Base-by-base conservation (phyloP, 345 rosid genomes). In the Salix suchowensis region DNA sequence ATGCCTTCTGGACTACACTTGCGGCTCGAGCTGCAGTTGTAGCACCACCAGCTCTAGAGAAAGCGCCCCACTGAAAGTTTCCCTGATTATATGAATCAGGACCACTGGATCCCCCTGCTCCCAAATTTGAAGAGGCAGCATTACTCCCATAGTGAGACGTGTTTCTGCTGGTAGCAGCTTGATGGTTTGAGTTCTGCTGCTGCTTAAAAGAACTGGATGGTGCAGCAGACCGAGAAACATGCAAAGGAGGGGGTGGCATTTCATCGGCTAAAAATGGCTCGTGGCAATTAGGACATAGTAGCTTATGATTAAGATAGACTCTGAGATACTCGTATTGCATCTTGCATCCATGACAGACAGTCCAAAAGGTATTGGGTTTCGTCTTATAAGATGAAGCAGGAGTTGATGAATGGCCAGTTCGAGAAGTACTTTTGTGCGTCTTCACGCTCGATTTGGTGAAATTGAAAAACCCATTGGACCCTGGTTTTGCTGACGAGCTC, bases 1-100 rank as follows among this genome's bases (percentile, higher is more conserved):
- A 84, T 55, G 88, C 86, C 74, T 84, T 86, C 72, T 86, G 92
- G 77, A 88, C 94, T 76, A 87, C 82, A 68, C 60, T 84, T 36
- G 89, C 90, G 70, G 94, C 90, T 74, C 86, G 89, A 76, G 88
- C 88, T 19, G 88, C 88, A 39, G 80, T 50, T 74, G 87, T 58
- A 37, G 87, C 60, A 72, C 85, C 84, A 32, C 88, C 84, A 16
- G 88, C 65, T 77, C 78, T 79, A 36, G 91, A 86, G 81, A 85
- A 91, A 64, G 85, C 75, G 79, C 86, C 82, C 87, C 89, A 87
- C 26, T 83, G 89, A 81, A 79, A 85, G 71, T 80, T 84, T 68
- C 80, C 67, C 77, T 86, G 85, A 28, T 39, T 73, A 77, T 73
- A 74, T 40, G 86, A 72, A 78, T 82, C 87, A 52, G 83, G 65